phyloP scores from a whole-genome alignment of 306 rosid species.

The Canavalia ensiformis region DNA sequence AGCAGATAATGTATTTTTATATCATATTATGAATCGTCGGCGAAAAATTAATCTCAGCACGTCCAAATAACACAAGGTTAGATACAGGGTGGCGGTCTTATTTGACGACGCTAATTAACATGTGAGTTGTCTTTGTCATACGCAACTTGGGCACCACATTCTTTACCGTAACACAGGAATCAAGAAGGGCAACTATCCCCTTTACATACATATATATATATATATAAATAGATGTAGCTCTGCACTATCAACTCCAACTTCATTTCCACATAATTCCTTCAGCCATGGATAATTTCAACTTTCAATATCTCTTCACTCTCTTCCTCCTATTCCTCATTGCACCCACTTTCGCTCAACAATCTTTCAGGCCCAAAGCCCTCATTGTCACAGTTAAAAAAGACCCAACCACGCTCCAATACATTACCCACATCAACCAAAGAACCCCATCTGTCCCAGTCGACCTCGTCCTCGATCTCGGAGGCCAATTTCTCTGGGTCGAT shows the following conservation, averaged over 20 bases:
- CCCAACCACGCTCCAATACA: conserved; percentile 58
- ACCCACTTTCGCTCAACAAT: conserved; percentile 50
- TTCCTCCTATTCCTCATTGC: conserved; percentile 27
- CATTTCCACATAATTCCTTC: neutral
- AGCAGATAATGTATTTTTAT: no score
- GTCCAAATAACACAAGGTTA: no score
- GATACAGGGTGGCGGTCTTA: neutral
- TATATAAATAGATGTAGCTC: conserved; percentile 12
- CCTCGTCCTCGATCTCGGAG: conserved; percentile 68
- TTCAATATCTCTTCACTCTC: conserved; percentile 36
- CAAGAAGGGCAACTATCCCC: neutral
- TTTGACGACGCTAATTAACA: conserved; percentile 17
- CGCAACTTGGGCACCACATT: no score
- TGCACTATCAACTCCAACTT: neutral
- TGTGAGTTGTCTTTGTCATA: neutral
- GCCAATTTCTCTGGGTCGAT: conserved; percentile 66
- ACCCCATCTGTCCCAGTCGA: conserved; percentile 59
- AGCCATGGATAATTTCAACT: conserved; percentile 9
- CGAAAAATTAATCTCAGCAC: no score
- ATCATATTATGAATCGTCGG: no score
- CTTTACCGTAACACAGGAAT: neutral
- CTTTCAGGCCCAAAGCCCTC: conserved; percentile 68
- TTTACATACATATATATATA: neutral
- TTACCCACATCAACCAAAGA: conserved; percentile 58
- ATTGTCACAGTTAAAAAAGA: conserved; percentile 54